Conservation (phyloP, 306 rosid genomes). For the Quercus cerris region DNA sequence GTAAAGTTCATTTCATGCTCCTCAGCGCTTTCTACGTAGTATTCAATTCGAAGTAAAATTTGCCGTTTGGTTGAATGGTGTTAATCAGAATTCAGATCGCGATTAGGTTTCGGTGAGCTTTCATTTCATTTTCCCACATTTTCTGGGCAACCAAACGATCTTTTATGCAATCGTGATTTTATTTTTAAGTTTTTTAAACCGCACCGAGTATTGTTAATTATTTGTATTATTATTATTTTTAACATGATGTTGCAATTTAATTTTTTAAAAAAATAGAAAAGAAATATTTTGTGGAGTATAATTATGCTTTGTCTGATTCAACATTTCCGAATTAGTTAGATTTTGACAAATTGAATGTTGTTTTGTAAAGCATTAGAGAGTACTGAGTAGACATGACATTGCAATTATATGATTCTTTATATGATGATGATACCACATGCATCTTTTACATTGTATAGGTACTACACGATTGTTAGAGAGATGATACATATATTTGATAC, state of each 20-base stretch:
- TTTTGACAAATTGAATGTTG: neutral
- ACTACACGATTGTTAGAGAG: too few relatives aligned
- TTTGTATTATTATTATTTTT: neutral
- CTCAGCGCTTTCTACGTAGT: neutral
- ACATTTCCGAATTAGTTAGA: neutral
- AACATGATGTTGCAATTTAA: neutral
- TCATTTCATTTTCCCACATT: neutral
- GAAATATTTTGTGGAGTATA: too few relatives aligned
- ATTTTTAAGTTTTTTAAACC: neutral
- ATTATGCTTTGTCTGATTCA: constrained; percentile 1
- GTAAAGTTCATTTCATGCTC: neutral
- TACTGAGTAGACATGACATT: neutral
- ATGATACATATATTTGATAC: too few relatives aligned
- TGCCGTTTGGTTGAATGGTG: neutral
- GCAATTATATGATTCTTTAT: neutral
- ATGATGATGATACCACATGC: too few relatives aligned
- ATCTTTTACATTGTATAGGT: too few relatives aligned
- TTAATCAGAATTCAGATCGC: neutral
- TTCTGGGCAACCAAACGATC: neutral
- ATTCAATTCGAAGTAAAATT: too few relatives aligned
- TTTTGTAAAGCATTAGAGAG: neutral
- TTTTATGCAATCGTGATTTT: neutral
- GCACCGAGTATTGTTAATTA: neutral
- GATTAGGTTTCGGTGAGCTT: neutral
- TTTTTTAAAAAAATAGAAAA: neutral